Conservation (phyloP, 352 stramenopile species). For the Albugo candida region DNA sequence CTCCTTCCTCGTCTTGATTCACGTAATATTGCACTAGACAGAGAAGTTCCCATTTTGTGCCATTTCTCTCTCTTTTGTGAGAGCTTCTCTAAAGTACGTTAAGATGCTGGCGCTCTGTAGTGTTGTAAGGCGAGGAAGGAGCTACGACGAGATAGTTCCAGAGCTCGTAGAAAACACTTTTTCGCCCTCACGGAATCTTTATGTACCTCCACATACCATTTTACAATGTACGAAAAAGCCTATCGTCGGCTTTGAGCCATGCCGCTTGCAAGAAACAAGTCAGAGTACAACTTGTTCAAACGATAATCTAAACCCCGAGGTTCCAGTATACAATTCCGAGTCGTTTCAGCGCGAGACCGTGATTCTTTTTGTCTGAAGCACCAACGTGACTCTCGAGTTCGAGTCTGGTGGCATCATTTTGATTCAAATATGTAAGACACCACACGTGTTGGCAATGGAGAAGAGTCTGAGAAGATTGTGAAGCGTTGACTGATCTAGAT, state of each 20-base stretch:
- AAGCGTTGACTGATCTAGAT: too few relatives aligned
- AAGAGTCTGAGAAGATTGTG: not conserved
- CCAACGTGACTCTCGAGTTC: conserved; percentile 3
- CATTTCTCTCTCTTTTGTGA: conserved; percentile 16
- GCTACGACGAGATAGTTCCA: conserved; percentile 27
- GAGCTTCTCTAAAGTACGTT: conserved; percentile 38
- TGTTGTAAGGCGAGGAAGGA: conserved; percentile 42
- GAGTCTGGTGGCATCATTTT: too few relatives aligned
- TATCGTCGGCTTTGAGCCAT: conserved; percentile 38
- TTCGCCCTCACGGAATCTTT: conserved; percentile 46
- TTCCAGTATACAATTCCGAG: conserved; percentile 66
- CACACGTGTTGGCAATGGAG: not conserved
- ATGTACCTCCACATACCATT: conserved; percentile 52
- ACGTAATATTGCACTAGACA: conserved; percentile 50
- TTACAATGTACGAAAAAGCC: conserved; percentile 49
- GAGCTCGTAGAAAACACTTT: conserved; percentile 72
- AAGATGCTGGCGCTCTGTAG: conserved; percentile 32
- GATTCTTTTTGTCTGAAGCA: conserved; percentile 2
- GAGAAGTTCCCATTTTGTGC: conserved; percentile 57
- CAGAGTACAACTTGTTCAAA: conserved; percentile 31
- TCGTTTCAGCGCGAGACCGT: conserved; percentile 35
- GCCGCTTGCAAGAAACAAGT: conserved; percentile 38
- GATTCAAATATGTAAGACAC: not conserved
- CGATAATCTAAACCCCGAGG: conserved; percentile 21
- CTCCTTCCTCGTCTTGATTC: conserved; percentile 36